Conservation (phyloP, 768 basidiomycete species). For the Psilocybe cubensis region DNA sequence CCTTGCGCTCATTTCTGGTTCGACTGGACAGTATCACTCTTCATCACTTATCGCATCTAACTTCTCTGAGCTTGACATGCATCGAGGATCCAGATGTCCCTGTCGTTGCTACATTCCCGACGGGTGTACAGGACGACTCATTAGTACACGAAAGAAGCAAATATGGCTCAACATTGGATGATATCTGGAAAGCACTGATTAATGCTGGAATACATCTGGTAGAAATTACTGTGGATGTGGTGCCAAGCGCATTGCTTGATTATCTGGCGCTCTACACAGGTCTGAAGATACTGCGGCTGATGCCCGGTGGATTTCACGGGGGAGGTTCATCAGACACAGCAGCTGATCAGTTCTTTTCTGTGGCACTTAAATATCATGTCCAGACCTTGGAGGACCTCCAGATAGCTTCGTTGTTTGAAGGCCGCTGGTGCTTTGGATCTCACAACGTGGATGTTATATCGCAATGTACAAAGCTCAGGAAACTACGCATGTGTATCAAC, state of each 20-base stretch:
- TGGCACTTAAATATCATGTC: not conserved
- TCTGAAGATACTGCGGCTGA: not conserved
- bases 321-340: not conserved
- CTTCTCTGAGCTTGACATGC: not conserved
- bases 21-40: not conserved
- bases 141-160: not conserved
- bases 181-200: not conserved
- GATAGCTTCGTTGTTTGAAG: not conserved
- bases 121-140: not conserved
- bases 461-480: not conserved
- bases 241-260: not conserved
- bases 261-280: constrained; percentile 2
- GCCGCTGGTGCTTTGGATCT: constrained; percentile 2
- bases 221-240: not conserved
- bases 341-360: not conserved
- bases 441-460: not conserved
- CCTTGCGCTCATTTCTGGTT: not conserved
- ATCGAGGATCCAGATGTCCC: not conserved
- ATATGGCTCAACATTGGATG: not conserved
- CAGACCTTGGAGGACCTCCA: not conserved
- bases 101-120: not conserved
- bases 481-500: not conserved
- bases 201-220: not conserved
- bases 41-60: not conserved
- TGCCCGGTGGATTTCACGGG: not conserved